Evolutionary conservation across 345 rosid species (phyloP).

Genomic region (Microthlaspi erraticum): DNA sequence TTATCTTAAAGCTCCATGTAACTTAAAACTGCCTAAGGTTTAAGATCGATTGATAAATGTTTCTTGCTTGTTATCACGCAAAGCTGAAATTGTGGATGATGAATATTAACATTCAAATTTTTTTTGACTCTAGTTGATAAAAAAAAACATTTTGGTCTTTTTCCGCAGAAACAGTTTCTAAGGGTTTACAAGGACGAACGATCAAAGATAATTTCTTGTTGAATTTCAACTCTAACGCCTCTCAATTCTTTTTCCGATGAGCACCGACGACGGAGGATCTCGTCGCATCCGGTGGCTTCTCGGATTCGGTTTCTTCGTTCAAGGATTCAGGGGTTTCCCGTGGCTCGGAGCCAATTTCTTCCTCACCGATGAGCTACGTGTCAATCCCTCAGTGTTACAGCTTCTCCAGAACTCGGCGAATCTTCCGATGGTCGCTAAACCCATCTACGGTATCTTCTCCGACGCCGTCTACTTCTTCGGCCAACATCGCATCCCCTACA

Average conservation of each 20-base stretch:
- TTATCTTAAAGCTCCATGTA: too few species aligned
- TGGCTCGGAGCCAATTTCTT: constrained; percentile 86
- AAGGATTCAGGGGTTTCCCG: constrained; percentile 89
- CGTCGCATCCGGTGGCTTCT: constrained; percentile 53
- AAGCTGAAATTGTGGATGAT: too few species aligned
- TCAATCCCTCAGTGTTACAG: constrained; percentile 80
- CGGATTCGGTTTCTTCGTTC: constrained; percentile 80
- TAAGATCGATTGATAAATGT: too few species aligned
- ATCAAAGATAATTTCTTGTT: too few species aligned
- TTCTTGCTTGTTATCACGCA: too few species aligned
- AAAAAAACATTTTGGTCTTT: too few species aligned
- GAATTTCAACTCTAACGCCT: neutral
- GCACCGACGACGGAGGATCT: neutral
- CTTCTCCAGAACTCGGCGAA: constrained; percentile 83
- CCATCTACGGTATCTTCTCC: constrained; percentile 76
- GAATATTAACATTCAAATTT: too few species aligned
- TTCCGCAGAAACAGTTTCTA: too few species aligned
- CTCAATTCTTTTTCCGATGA: constrained; percentile 12
- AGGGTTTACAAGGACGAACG: too few species aligned
- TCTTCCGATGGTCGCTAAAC: constrained; percentile 92
- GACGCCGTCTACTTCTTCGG: constrained; percentile 73
- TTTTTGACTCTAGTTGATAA: too few species aligned
- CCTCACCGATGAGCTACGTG: constrained; percentile 77
- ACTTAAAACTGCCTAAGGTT: too few species aligned
- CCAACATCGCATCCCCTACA: constrained; percentile 92